Evolutionary conservation across 202 grass and related monocot genomes (phyloP).

Genomic region (Alloteropsis angusta): DNA sequence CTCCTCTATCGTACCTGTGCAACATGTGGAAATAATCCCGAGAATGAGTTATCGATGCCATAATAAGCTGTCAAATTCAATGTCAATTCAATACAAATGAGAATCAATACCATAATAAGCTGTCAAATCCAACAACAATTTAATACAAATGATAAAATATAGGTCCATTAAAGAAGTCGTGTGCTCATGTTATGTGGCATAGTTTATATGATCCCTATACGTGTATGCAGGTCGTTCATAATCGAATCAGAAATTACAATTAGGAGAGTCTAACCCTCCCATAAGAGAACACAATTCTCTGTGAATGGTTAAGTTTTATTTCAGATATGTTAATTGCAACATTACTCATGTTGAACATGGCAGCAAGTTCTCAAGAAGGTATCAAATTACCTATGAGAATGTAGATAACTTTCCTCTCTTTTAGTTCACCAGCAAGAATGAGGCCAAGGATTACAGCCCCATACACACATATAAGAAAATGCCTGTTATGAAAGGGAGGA

Average conservation of each 20-base stretch:
- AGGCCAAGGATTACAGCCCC: constrained; percentile 52
- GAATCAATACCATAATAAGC: constrained; percentile 82
- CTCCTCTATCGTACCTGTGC: constrained; percentile 53
- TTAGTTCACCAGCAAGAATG: constrained; percentile 84
- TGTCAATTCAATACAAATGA: not conserved
- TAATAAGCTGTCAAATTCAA: constrained; percentile 73
- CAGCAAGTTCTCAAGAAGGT: not conserved
- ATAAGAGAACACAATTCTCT: not conserved
- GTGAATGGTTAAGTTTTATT: not conserved
- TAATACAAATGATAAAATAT: constrained; percentile 13
- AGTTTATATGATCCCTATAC: not conserved
- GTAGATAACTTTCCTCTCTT: constrained; percentile 72
- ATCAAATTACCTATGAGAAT: constrained; percentile 69
- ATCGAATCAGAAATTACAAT: not conserved
- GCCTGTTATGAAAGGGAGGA: constrained; percentile 43
- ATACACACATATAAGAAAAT: constrained; percentile 86
- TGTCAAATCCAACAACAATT: constrained; percentile 26
- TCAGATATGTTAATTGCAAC: not conserved
- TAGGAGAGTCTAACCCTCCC: not conserved
- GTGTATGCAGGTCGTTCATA: not conserved
- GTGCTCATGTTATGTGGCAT: not conserved
- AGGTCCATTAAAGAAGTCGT: not conserved
- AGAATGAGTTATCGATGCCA: constrained; percentile 71
- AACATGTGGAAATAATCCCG: constrained; percentile 75
- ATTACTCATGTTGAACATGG: not conserved